Base-by-base conservation (phyloP, 108 stramenopile species). In the Pseudonitzschia multiseries region DNA sequence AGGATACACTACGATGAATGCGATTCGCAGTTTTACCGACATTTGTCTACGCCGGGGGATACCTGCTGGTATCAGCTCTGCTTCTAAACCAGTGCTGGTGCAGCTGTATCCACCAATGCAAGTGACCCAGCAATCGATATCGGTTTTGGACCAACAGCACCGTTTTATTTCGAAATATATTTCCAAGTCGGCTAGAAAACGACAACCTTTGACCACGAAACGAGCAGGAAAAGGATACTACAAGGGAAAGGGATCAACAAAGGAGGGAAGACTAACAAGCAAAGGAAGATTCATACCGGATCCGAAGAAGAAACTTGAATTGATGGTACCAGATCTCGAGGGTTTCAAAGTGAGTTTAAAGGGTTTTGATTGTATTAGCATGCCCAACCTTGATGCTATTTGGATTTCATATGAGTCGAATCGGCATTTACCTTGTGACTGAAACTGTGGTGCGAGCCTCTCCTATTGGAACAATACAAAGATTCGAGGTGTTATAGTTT, bases 181-280 rank as follows among this genome's bases (percentile, higher is more conserved):
- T 42, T 81, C 83, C 70, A 92, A 91, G 72, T 80, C 89, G 21
- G 93, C 93, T 33, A 65, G 80, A 20, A 94, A 94, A 57, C 77
- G 93, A 54, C 57, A 88, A 65, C 90, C 90, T 6, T 82, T 94
- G 44, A 88, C 82, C 27, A 89, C 89, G 42, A 94, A 94, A 70
- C 82, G 87, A 26, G 93, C 86, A 13, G 73, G 81, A 33, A 94
- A 94, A 76, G 93, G 93, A 52, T 94, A 81, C 73, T 94, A 94
- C 82, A 94, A 94, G 76, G 93, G 93, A 31, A 94, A 92, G n/a
- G 89, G 91, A 62, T 78, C 74, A 44, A 94, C 90, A 5, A 90
- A 86, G 54, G 91, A 94, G 56, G 93, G 93, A 29, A 61, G 81
- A 40, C 33, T 91, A 28, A 90, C 79, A 32, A 79, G 77, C 69